Conservation (phyloP, 306 rosid species). For the Cicer yamashitae region DNA sequence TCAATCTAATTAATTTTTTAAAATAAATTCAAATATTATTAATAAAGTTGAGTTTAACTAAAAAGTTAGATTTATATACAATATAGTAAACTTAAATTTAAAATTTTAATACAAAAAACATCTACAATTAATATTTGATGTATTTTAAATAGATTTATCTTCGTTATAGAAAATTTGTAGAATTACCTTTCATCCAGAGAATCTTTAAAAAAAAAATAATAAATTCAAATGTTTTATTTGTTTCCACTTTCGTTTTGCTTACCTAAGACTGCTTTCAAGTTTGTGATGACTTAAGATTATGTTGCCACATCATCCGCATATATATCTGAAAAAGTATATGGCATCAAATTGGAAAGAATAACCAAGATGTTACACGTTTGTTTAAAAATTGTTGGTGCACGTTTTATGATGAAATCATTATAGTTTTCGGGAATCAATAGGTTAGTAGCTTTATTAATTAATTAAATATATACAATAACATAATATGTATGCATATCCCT, state of each 20-base stretch:
- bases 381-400: conserved; percentile 38
- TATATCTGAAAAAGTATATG: conserved; percentile 30
- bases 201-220: background rate
- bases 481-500: conserved; percentile 26
- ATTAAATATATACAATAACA: background rate
- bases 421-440: conserved; percentile 40
- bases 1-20: background rate
- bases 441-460: conserved; percentile 36
- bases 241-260: conserved; percentile 48
- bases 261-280: conserved; percentile 45
- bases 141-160: no score
- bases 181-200: no score
- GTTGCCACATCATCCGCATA: conserved; percentile 47
- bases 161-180: no score
- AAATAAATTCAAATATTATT: no score
- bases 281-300: conserved; percentile 53
- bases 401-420: conserved; percentile 47
- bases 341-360: conserved; percentile 35
- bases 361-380: conserved; percentile 47
- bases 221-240: conserved; percentile 46
- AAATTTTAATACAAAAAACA: no score
- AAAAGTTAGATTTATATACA: no score
- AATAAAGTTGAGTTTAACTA: no score
- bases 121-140: no score
- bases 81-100: no score